Percentiles rank a stretch among this genome's conserved stretches.
Evolutionary conservation across 768 basidiomycete genomes (phyloP).

Genomic region (Neoboletus subvelutipes): DNA sequence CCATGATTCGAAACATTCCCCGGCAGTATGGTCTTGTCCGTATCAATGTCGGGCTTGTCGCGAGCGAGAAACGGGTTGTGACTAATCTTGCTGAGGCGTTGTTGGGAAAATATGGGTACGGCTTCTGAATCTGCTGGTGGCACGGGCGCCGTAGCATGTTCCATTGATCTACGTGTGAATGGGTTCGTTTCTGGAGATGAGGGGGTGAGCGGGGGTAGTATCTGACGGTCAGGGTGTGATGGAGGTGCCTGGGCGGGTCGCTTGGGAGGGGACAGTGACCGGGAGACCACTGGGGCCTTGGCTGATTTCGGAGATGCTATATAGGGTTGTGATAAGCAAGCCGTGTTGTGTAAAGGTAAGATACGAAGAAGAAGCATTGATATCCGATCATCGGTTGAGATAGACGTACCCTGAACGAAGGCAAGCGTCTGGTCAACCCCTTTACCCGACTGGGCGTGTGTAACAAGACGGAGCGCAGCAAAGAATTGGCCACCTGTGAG

Average conservation of each 20-base stretch:
- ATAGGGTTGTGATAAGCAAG: slow-evolving; percentile 10
- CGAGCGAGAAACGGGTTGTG: slow-evolving; percentile 34
- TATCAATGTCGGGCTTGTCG: slow-evolving; percentile 15
- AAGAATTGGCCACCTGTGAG: slow-evolving; percentile 75
- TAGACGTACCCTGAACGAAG: slow-evolving; percentile 64
- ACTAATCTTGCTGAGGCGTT: slow-evolving; percentile 23
- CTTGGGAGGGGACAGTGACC: slow-evolving; percentile 24
- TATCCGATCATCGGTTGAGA: background rate
- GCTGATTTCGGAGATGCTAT: slow-evolving; percentile 20
- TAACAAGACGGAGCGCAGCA: slow-evolving; percentile 64
- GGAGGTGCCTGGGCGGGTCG: slow-evolving; percentile 26
- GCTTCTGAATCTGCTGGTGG: slow-evolving; percentile 9
- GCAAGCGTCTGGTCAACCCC: slow-evolving; percentile 64
- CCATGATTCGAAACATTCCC: slow-evolving; percentile 9
- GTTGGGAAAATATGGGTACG: slow-evolving; percentile 3
- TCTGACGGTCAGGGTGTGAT: slow-evolving; percentile 29
- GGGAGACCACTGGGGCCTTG: slow-evolving; percentile 7
- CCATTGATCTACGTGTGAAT: slow-evolving; percentile 25
- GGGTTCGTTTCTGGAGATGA: slow-evolving; percentile 31
- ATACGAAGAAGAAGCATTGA: background rate
- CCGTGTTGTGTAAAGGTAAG: background rate
- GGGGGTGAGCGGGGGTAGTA: slow-evolving; percentile 18
- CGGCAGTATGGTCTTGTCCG: slow-evolving; percentile 7
- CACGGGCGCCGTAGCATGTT: slow-evolving; percentile 1
- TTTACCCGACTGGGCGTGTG: slow-evolving; percentile 61